phyloP scores from a whole-genome alignment of 139 green algal genomes.

The Dunaliella primolecta region DNA sequence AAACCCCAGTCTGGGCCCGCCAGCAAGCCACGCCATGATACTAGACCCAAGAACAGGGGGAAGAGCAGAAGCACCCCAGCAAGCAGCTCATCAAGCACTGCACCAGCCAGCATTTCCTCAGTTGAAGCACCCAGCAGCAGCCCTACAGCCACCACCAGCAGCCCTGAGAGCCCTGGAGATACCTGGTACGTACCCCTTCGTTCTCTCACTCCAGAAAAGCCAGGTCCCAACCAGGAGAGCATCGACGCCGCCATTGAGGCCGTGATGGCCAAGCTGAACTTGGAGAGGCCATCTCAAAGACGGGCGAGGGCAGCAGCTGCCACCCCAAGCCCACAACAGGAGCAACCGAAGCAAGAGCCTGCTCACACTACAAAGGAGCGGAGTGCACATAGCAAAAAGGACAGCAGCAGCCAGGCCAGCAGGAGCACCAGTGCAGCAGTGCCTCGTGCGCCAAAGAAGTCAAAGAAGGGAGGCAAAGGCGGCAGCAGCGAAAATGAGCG shows the following conservation, averaged over 20 bases:
- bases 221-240: neutral
- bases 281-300: neutral
- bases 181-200: no score
- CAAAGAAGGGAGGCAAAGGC: neutral
- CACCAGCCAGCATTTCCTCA: no score
- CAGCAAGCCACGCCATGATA: neutral
- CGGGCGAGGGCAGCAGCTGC: no score
- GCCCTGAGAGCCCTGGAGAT: no score
- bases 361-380: neutral
- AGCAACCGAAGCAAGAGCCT: neutral
- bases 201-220: neutral
- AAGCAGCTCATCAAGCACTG: no score
- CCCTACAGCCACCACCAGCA: no score
- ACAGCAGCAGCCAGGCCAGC: neutral
- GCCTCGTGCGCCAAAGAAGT: neutral
- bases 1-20: neutral
- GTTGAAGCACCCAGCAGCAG: no score
- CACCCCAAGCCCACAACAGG: no score
- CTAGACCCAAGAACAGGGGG: no score
- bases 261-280: neutral
- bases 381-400: neutral
- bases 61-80: no score
- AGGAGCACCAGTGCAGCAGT: neutral
- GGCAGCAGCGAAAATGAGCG: neutral
- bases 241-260: neutral